Base-by-base conservation (phyloP, 108 stramenopile genomes). In the Stephanodiscus minutulus region DNA sequence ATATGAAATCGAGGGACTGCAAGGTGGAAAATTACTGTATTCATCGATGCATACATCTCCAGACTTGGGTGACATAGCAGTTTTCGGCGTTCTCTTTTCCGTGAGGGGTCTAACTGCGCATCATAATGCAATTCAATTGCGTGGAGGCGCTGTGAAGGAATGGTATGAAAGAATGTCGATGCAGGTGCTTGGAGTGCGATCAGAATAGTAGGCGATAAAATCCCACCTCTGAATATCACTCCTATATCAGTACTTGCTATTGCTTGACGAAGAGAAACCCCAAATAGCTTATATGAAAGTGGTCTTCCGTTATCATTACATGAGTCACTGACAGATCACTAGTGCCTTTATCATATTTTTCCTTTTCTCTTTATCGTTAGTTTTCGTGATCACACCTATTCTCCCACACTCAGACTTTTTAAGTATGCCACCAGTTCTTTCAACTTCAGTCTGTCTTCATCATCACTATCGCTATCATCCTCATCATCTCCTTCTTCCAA, bases 1-100 rank as follows among this genome's bases (percentile, higher is more conserved):
- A 58, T 83, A 87, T 55, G 83, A 89, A 71, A 53, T 56, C 7
- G 84, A 82, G n/a, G 90, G 86, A 18, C 61, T 88, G 9, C 54
- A 58, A 29, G 65, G 75, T 62, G 83, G 85, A 60, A 24, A 61
- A 21, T 8, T 74, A 33, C 53, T 44, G 1, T 82, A 61, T 56
- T 74, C 70, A 47, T 77, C 76, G n/a, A 72, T 76, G 27, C 37
- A 56, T 47, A 13, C 18, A 0, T 39, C 72, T 17, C 84, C 86
- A 29, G 80, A 85, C 65, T 47, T 82, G 79, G 95, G 94, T 10
- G 95, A 97, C 76, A 36, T 97, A 47, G 84, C 90, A 15, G 88
- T 97, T 13, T 97, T 83, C 82, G 95, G 95, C 22, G 87, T 91
- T 2, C 74, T 97, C 1, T 66, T 81, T 36, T 83, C 91, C 2